Conservation (phyloP, 2,329 filamentous ascomycete genomes). For the Epichloe coenophiala region DNA sequence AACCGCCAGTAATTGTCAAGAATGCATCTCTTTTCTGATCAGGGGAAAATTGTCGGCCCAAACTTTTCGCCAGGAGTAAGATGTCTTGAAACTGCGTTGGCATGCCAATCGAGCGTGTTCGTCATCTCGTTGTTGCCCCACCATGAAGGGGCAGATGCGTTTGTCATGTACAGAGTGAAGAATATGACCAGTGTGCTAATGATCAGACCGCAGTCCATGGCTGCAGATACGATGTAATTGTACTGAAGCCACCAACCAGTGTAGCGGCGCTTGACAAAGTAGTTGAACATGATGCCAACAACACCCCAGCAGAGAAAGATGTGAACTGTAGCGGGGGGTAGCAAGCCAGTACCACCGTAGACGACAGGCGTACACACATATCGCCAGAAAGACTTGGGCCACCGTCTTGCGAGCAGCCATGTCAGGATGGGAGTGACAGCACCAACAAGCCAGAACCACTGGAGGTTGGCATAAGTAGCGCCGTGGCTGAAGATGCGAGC, state of each 20-base stretch:
- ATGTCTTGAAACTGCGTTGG: slow-evolving; percentile 28
- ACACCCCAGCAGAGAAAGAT: slow-evolving; percentile 60
- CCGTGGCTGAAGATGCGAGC: slow-evolving; percentile 52
- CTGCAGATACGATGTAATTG: slow-evolving; percentile 63
- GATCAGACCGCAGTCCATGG: slow-evolving; percentile 54
- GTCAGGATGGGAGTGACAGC: slow-evolving; percentile 48
- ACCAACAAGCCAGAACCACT: slow-evolving; percentile 61
- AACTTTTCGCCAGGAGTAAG: slow-evolving; percentile 33
- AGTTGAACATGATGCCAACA: slow-evolving; percentile 57
- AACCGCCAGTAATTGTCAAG: slow-evolving; percentile 1
- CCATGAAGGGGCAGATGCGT: slow-evolving; percentile 43
- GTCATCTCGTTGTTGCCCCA: slow-evolving; percentile 42
- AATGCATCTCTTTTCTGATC: background rate
- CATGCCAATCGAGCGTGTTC: slow-evolving; percentile 32
- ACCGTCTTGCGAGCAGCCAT: slow-evolving; percentile 47
- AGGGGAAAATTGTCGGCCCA: slow-evolving; percentile 27
- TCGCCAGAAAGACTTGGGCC: slow-evolving; percentile 45
- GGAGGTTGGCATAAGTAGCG: slow-evolving; percentile 48
- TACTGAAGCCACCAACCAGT: slow-evolving; percentile 66
- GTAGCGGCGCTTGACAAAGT: slow-evolving; percentile 48
- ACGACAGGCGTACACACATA: slow-evolving; percentile 57
- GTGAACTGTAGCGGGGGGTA: slow-evolving; percentile 57
- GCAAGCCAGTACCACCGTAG: slow-evolving; percentile 47
- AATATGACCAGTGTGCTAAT: slow-evolving; percentile 57
- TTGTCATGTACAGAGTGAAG: slow-evolving; percentile 50